Evolutionary conservation across 371 early-diverging fungal species (phyloP).

Genomic region (Rhizopus sp.): DNA sequence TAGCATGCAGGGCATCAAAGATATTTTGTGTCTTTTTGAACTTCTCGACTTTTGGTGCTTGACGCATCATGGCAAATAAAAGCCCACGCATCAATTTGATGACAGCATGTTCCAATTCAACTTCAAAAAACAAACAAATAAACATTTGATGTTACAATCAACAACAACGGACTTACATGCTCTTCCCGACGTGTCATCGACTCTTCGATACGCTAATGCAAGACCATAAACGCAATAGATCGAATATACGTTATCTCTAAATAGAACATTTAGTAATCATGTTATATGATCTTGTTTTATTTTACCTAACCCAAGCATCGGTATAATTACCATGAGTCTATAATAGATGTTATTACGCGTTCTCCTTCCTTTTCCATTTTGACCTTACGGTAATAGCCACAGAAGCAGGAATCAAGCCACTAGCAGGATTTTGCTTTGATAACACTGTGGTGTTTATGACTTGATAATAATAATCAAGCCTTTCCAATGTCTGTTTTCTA

Average conservation of each 20-base stretch:
- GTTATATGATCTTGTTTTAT: conserved; percentile 7
- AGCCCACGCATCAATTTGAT: conserved; percentile 79
- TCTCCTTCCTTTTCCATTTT: background rate
- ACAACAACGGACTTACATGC: conserved; percentile 65
- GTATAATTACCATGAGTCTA: conserved; percentile 80
- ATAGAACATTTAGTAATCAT: background rate
- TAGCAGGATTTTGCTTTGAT: conserved; percentile 77
- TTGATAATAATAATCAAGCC: conserved; percentile 78
- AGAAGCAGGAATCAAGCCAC: conserved; percentile 90
- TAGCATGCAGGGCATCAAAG: conserved; percentile 82
- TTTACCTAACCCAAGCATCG: conserved; percentile 90
- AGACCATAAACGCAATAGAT: conserved; percentile 87
- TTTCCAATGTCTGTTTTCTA: conserved; percentile 36
- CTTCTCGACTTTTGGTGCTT: conserved; percentile 79
- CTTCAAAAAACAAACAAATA: conserved; percentile 30
- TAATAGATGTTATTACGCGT: background rate
- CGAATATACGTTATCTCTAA: conserved; percentile 92
- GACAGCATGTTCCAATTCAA: conserved; percentile 84
- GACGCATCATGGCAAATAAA: conserved; percentile 87
- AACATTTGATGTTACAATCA: background rate
- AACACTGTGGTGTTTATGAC: conserved; percentile 77
- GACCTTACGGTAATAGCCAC: conserved; percentile 75
- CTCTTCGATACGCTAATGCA: conserved; percentile 80
- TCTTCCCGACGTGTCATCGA: conserved; percentile 82
- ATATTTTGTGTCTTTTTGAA: conserved; percentile 80